Base-by-base conservation (phyloP, 495 filamentous ascomycete genomes). In the Xylaria curta region DNA sequence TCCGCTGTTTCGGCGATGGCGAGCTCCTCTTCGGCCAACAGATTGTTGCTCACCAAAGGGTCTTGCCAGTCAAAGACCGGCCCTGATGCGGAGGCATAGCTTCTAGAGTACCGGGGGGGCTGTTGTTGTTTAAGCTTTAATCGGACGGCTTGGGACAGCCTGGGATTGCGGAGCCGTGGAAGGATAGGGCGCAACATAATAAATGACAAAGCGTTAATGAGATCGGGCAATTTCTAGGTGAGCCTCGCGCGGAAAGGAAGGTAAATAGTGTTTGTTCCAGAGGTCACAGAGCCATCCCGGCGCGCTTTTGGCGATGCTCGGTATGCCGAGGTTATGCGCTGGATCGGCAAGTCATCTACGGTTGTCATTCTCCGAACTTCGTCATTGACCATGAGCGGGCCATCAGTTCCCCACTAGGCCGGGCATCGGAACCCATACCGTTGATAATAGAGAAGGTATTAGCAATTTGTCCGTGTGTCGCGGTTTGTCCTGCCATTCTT, bases 1-100 rank as follows among this genome's bases (percentile, higher is more conserved):
- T 94, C 89, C 31, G 95, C 94, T 1, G 92, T 97, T 71, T 97
- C 94, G 33, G 92, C 87, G 64, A 98, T 92, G 13, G 94, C 93
- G 73, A 95, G 76, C 80, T 99, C 96, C 68, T 99, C 97, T 76
- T 95, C 92, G 13, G 93, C 97, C 73, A 92, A 89, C 33, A 95
- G 81, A 72, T 89, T 91, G 71, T 88, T 89, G 13, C 92, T 86
- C 36, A 83, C 87, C 46, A 98, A 85, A 15, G 96, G 96, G 79
- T 99, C 97, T 78, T 97, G 87, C 97, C 96, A 99, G 80, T 95
- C 89, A 81, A 98, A 98, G 17, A 84, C 78, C 47, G 85, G 56
- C 15, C 42, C 40, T 15, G 70, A 54, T 9, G 64, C 88, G 63
- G 80, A 78, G 36, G 82, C 81, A 78, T 82, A 83, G 62, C 75